A percentile compares a stretch with the other conserved stretches of the same genome.
Conservation (phyloP, 768 basidiomycete genomes). For the Cyclocybe aegerita region DNA sequence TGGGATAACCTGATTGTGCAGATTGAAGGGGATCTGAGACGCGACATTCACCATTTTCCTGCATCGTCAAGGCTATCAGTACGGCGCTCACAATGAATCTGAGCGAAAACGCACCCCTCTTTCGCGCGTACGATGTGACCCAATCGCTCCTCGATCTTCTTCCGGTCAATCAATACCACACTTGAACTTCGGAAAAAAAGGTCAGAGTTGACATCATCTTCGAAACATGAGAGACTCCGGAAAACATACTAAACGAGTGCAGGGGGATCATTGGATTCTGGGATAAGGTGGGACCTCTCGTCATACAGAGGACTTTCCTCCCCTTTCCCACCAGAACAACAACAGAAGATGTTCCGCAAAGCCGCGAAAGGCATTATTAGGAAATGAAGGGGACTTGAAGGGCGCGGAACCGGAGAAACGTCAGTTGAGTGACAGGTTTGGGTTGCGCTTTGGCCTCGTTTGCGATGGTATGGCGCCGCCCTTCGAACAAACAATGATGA, state of each 20-base stretch:
- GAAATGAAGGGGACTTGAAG: conserved; percentile 2
- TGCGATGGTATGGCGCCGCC: too few relatives aligned
- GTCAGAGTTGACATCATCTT: conserved; percentile 3
- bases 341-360: conserved; percentile 26
- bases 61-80: conserved; percentile 3
- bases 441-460: too few relatives aligned
- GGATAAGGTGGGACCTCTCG: conserved; percentile 33
- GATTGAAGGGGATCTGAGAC: conserved; percentile 59
- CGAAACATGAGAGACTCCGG: conserved; percentile 10
- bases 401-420: neutral
- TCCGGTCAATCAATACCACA: conserved; percentile 41
- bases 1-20: conserved; percentile 39
- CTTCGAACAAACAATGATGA: too few relatives aligned
- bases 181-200: conserved; percentile 15
- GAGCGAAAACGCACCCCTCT: conserved; percentile 47
- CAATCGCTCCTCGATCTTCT: conserved; percentile 52
- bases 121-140: conserved; percentile 58
- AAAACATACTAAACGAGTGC: conserved; percentile 22
- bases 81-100: neutral
- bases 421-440: too few relatives aligned
- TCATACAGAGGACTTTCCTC: conserved; percentile 17
- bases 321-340: conserved; percentile 15
- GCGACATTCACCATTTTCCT: conserved; percentile 76
- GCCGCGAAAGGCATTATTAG: conserved; percentile 20
- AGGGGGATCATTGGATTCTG: conserved; percentile 23